Evolutionary conservation across 169 alveolate genomes (phyloP), one percentile per base, ranked within the genome.

Genomic region (Eimeria tenella): DNA sequence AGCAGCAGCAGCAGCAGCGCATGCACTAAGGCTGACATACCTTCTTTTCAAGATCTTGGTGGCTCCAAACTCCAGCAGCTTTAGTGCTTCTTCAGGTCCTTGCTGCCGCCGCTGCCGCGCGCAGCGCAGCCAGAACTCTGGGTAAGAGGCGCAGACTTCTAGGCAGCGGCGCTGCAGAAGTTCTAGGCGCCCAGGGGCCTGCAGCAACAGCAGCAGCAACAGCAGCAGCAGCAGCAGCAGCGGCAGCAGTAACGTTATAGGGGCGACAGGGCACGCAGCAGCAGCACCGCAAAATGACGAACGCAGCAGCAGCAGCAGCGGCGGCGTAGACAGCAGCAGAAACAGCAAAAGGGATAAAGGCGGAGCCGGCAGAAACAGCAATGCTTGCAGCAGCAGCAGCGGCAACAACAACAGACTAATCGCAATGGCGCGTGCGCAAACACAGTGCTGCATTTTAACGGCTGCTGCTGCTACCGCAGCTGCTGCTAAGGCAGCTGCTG

Each of bases 131-230:
- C 94, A 90, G 9, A 90, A 90, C 65, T 90, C 94, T 7, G 86
- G 90, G 49, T 90, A 90, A n/a, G 90, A 90, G 4, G 94, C 94
- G 68, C 94, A 90, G 63, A 90, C 94, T 55, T 90, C 94, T 49
- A 90, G 81, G 60, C 94, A 90, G 23, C 94, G 90, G 52, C 60
- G 70, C 53, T 75, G 94, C 77, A 90, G 94, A 90, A 90, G 21
- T 17, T 31, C 90, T 71, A 55, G n/a, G 19, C 94, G 75, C 84
- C 75, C 90, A 19, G 86, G 71, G 7, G 68, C 94, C 94, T 84
- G 86, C 83, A 58, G 92, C 81, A 42, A 65, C 79, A 84, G 81
- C 62, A 62, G 68, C 62, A 62, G 13, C 49, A n/a, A 8, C 25
- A 62, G 23, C 5, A 21, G 65, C 81, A 84, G 23, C 31, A 17